Evolutionary conservation across 371 early-diverging fungal genomes (phyloP).

Genomic region (Amoeboaphelidium protococcarum): DNA sequence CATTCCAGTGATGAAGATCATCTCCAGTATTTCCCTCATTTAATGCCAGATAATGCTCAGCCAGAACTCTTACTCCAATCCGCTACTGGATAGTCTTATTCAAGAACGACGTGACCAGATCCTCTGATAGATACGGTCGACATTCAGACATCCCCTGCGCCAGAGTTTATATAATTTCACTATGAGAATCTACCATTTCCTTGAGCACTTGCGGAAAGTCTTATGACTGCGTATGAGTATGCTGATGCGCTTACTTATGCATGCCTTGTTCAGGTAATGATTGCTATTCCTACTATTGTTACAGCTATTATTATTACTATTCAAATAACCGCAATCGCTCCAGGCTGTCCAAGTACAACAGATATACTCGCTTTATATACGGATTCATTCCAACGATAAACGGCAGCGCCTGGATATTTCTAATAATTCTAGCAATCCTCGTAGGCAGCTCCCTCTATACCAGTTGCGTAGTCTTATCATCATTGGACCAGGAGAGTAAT

Average conservation of each 20-base stretch:
- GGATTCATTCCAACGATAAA: conserved; percentile 80
- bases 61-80: conserved; percentile 64
- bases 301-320: conserved; percentile 15
- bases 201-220: conserved; percentile 33
- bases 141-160: conserved; percentile 47
- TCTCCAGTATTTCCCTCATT: conserved; percentile 22
- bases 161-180: conserved; percentile 53
- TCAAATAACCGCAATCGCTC: neutral
- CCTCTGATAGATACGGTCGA: conserved; percentile 52
- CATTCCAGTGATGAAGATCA: too few species aligned
- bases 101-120: conserved; percentile 41
- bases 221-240: too few species aligned
- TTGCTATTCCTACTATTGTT: too few species aligned
- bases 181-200: conserved; percentile 39
- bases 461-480: conserved; percentile 31
- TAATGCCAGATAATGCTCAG: conserved; percentile 73
- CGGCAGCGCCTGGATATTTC: conserved; percentile 53
- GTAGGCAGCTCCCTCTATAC: conserved; percentile 50
- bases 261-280: too few species aligned
- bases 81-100: conserved; percentile 75
- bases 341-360: conserved; percentile 40
- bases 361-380: conserved; percentile 42
- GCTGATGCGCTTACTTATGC: too few species aligned
- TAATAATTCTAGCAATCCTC: conserved; percentile 47
- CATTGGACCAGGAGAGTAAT: too few species aligned